Evolutionary conservation across 208 protist genomes (phyloP).

Genomic region (Trypanosoma scelopori): DNA sequence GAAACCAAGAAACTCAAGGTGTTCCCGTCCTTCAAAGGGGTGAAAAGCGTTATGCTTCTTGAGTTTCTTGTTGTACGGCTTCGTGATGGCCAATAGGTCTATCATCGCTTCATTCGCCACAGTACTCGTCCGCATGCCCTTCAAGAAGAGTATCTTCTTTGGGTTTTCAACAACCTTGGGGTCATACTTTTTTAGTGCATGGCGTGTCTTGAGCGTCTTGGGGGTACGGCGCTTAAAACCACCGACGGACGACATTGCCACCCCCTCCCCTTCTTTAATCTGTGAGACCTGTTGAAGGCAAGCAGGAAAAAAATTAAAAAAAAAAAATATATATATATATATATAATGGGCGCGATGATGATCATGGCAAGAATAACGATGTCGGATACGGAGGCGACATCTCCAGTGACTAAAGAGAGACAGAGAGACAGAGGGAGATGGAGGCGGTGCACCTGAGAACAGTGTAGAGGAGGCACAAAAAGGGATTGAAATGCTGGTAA

Average conservation of each 20-base stretch:
- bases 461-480: constrained; percentile 6
- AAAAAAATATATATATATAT: constrained; percentile 29
- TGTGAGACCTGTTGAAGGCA: constrained; percentile 4
- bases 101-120: constrained; percentile 71
- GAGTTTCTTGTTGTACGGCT: constrained; percentile 78
- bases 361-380: constrained; percentile 23
- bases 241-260: constrained; percentile 42
- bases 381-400: no score
- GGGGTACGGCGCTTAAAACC: constrained; percentile 73
- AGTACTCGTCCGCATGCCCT: constrained; percentile 56
- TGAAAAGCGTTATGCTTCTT: constrained; percentile 84
- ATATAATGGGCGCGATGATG: constrained; percentile 5
- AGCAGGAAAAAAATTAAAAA: no score
- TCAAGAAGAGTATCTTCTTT: constrained; percentile 78
- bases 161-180: constrained; percentile 87
- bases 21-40: constrained; percentile 83
- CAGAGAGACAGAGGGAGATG: neutral
- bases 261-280: neutral
- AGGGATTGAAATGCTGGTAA: neutral
- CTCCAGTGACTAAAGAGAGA: constrained; percentile 1
- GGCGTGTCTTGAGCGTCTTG: constrained; percentile 65
- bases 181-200: constrained; percentile 80
- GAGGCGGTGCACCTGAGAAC: neutral
- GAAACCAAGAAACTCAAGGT: constrained; percentile 88
- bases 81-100: constrained; percentile 76